A percentile compares a stretch with the other conserved stretches of the same genome.
phyloP scores from a whole-genome alignment of 106 monocot species.

The Hemerocallis citrina region DNA sequence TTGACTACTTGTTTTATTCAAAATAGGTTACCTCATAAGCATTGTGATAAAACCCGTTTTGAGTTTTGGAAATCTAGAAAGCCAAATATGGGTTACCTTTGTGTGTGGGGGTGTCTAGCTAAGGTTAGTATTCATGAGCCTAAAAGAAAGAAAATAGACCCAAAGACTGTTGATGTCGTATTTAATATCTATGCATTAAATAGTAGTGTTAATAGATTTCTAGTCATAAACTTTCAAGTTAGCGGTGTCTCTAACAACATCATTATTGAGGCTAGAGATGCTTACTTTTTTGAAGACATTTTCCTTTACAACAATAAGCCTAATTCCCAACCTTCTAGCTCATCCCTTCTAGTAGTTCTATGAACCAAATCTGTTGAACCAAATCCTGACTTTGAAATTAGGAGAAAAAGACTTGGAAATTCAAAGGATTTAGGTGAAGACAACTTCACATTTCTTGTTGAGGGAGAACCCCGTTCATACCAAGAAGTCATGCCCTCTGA shows the following conservation, averaged over 20 bases:
- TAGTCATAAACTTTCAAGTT: slow-evolving; percentile 2
- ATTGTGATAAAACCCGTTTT: background rate
- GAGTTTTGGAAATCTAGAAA: slow-evolving; percentile 1
- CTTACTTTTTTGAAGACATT: background rate
- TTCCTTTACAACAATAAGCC: background rate
- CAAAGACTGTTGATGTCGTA: background rate
- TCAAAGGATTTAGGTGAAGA: background rate
- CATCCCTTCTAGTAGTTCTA: too few species aligned
- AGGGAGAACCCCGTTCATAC: background rate
- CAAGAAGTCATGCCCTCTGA: background rate
- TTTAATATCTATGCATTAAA: slow-evolving; percentile 13
- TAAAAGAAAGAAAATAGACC: slow-evolving; percentile 8
- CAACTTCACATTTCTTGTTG: background rate
- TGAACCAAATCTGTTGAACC: too few species aligned
- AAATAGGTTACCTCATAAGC: slow-evolving; percentile 1
- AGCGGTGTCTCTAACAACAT: background rate
- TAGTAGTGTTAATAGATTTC: slow-evolving; percentile 5
- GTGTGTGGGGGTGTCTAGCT: slow-evolving; percentile 4
- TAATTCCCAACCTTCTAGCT: background rate
- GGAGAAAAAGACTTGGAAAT: background rate
- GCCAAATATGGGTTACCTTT: background rate
- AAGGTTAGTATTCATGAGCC: slow-evolving; percentile 2
- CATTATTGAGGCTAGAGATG: slow-evolving; percentile 11
- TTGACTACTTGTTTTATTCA: background rate
- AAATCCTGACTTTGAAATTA: background rate